phyloP scores from a whole-genome alignment of 495 filamentous ascomycete species.

The Entonaema liquescens region DNA sequence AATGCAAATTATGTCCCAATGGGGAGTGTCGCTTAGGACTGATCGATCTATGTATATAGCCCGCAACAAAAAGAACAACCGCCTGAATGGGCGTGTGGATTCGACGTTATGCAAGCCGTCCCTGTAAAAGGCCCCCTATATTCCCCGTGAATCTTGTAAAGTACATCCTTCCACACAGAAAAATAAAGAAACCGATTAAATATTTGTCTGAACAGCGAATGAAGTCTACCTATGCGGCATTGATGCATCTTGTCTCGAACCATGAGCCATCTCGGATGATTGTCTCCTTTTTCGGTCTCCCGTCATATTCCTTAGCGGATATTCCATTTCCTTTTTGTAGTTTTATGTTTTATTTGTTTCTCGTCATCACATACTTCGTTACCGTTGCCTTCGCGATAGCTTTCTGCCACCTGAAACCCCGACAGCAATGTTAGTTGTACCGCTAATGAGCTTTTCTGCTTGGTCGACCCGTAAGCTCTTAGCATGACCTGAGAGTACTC shows the following conservation, averaged over 20 bases:
- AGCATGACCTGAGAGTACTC: constrained; percentile 2
- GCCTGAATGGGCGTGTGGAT: constrained; percentile 25
- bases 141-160: constrained; percentile 22
- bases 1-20: constrained; percentile 36
- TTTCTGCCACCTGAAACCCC: background rate
- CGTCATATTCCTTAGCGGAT: constrained; percentile 7
- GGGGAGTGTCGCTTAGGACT: constrained; percentile 18
- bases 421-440: constrained; percentile 8
- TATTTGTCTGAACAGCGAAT: constrained; percentile 31
- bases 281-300: constrained; percentile 6
- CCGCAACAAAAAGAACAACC: constrained; percentile 35
- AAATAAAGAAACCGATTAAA: constrained; percentile 27
- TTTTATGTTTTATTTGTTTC: constrained; percentile 16
- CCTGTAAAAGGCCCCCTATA: constrained; percentile 28
- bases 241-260: constrained; percentile 13
- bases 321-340: background rate
- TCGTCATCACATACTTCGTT: constrained; percentile 25
- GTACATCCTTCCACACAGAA: constrained; percentile 13
- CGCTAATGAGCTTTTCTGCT: background rate
- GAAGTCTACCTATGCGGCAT: constrained; percentile 27
- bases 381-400: constrained; percentile 7
- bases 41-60: constrained; percentile 41
- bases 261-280: constrained; percentile 9
- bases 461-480: constrained; percentile 1
- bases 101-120: constrained; percentile 33